Base-by-base conservation (phyloP, 2,329 filamentous ascomycete species). In the Penicillium occitanis region DNA sequence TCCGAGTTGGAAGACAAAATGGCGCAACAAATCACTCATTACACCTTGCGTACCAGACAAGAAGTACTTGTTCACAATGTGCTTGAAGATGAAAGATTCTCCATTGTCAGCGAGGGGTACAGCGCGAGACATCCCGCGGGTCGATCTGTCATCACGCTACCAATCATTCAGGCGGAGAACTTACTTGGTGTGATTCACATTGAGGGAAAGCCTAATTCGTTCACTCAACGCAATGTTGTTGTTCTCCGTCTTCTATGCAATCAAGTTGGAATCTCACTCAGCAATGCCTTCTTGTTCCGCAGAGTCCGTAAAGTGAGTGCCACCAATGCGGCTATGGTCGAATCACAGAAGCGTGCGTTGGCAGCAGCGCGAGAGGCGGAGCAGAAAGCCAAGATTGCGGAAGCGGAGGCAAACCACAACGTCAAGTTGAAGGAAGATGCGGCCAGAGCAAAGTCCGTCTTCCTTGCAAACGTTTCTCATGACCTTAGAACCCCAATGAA, bases 401-500 rank as follows among this genome's bases (percentile, higher is more conserved):
- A 90, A 73, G 86, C 86, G 0, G 84, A 88, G 71, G 87, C 87
- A 1, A 85, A 87, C 70, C 84, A 86, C 68, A 89, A 88, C 72
- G 87, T 89, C 73, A 86, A 85, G 70, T 77, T 89, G 48, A 89
- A 89, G 70, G 87, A 90, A 73, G 87, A 90, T 73, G 87, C 87
- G 25, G 87, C 87, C 7, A 87, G 84, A 71, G 87, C 86, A 1
- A 99, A 99, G 80, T 98, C 95, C 0, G 83, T 98, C 8, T 98
- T 98, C 80, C 96, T 99, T 69, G 95, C 95, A 19, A 98, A 98
- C 72, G 97, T 98, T 61, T 88, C 68, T 28, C 88, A 90, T 70
- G 88, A 98, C 77, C 84, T 99, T 42, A 96, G 97, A 75, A 99
- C 95, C 1, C 95, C 95, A 0, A 84, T 98, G 66, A 98, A 98